phyloP scores from a whole-genome alignment of 352 stramenopile species.

The Globisporangium barbulae region DNA sequence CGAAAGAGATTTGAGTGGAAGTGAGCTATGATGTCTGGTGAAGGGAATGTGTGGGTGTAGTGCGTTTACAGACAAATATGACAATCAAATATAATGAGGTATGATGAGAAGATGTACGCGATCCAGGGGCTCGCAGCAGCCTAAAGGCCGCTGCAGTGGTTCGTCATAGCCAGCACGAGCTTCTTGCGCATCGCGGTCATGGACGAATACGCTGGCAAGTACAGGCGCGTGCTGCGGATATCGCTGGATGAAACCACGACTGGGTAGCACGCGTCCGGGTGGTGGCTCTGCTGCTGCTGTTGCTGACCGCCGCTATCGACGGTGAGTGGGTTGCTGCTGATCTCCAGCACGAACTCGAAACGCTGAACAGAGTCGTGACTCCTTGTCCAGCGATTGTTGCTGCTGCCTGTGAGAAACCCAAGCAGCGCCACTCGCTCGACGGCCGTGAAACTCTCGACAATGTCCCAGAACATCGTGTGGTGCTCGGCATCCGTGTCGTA shows the following conservation, averaged over 20 bases:
- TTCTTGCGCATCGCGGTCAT: conserved; percentile 46
- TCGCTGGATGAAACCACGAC: conserved; percentile 36
- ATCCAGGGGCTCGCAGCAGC: no score
- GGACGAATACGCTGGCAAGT: conserved; percentile 60
- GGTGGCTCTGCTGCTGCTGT: conserved; percentile 20
- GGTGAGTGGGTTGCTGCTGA: conserved; percentile 32
- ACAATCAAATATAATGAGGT: no score
- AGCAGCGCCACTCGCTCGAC: conserved; percentile 40
- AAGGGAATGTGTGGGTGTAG: no score
- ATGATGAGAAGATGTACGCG: no score
- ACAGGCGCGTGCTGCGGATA: conserved; percentile 29
- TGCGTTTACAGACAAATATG: no score
- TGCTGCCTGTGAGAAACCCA: conserved; percentile 42
- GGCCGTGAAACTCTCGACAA: conserved; percentile 36
- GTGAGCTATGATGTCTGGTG: no score
- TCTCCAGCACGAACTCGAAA: conserved; percentile 38
- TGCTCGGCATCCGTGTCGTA: conserved; percentile 23
- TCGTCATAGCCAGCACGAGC: conserved; percentile 56
- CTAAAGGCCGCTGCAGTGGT: conserved; percentile 12
- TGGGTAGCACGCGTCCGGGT: conserved; percentile 59
- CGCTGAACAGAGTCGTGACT: neutral
- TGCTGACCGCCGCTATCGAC: conserved; percentile 26
- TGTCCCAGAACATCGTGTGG: conserved; percentile 49
- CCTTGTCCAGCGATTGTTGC: neutral
- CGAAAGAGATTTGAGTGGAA: no score